phyloP scores from a whole-genome alignment of 305 asterid species.

The Ajuga reptans region DNA sequence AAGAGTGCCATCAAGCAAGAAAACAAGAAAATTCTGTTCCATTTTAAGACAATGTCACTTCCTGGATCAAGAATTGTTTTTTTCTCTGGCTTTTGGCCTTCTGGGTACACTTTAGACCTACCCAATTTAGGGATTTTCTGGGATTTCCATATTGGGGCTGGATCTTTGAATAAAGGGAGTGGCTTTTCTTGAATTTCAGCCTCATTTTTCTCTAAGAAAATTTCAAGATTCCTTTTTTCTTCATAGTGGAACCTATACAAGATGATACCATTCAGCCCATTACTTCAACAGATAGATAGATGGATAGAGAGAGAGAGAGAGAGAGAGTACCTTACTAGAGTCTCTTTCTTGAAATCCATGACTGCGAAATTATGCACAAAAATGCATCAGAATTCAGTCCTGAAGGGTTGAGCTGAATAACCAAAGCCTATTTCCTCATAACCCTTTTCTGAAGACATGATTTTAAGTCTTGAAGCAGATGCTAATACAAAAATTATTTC shows the following conservation, averaged over 20 bases:
- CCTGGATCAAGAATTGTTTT: constrained; percentile 64
- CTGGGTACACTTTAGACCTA: constrained; percentile 58
- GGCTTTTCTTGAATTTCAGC: constrained; percentile 30
- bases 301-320: background rate
- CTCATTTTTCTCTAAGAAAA: constrained; percentile 43
- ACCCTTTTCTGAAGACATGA: background rate
- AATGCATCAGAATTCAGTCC: background rate
- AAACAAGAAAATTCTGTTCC: constrained; percentile 64
- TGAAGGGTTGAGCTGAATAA: background rate
- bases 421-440: background rate
- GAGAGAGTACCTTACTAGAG: constrained; percentile 42
- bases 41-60: constrained; percentile 52
- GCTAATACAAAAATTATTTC: too few species aligned
- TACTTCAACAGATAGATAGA: background rate
- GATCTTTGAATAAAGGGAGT: constrained; percentile 33
- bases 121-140: constrained; percentile 48
- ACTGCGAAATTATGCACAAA: background rate
- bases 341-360: constrained; percentile 54
- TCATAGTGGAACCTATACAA: constrained; percentile 46
- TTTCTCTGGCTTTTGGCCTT: constrained; percentile 40
- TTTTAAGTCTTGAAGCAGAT: background rate
- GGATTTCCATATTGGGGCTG: constrained; percentile 30
- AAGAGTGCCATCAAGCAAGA: constrained; percentile 65
- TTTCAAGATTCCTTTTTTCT: constrained; percentile 45
- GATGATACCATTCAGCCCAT: background rate